Base-by-base conservation (phyloP, 805 yeast species). In the Monosporozyma servazzii region DNA sequence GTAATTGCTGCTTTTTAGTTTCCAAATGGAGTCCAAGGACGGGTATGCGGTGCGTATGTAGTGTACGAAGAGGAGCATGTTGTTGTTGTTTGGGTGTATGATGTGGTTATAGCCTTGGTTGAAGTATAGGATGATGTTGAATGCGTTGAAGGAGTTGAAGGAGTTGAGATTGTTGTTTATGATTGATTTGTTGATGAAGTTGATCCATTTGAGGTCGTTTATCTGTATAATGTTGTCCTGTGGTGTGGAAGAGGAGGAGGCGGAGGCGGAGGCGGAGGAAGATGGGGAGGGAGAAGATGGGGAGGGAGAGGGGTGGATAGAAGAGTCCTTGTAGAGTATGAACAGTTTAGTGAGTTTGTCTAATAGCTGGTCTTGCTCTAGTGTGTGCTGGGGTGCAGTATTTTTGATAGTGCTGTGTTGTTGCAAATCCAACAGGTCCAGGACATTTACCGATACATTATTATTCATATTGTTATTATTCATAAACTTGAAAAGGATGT, bases 301-400 rank as follows among this genome's bases (percentile, higher is more conserved):
- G 7, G 27, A 25, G 27, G 27, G 5, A 7, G 27, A 7, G 7
- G 27, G 5, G 27, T n/a, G n/a, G n/a, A n/a, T n/a, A n/a, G 7
- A 7, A 7, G 27, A n/a, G n/a, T 31, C 48, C 15, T 45, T 25
- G 21, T 31, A 45, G 2, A 21, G 13, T 9, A 48, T 48, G 21
- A 48, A 41, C 17, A 20, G 17, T 37, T 44, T 48, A 15, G 23
- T 39, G 27, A 48, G 17, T 25, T 41, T 48, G 21, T 48, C 47
- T 29, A 48, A 33, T 23, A 48, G 5, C 8, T 29, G 20, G 3
- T 48, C 51, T 20, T 48, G 46, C 5, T 40, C 46, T n/a, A n/a
- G n/a, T n/a, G 9, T 48, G 37, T n/a, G 36, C 5, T 9, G 13
- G 31, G 15, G 49, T n/a, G n/a, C n/a, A n/a, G n/a, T n/a, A n/a